A percentile compares a stretch with the other conserved stretches of the same genome.
These are phyloP conservation scores for Aspergillus intermedius DNA, from an alignment of 2,329 filamentous ascomycete genomes.

Conservation along the genomic window DNA sequence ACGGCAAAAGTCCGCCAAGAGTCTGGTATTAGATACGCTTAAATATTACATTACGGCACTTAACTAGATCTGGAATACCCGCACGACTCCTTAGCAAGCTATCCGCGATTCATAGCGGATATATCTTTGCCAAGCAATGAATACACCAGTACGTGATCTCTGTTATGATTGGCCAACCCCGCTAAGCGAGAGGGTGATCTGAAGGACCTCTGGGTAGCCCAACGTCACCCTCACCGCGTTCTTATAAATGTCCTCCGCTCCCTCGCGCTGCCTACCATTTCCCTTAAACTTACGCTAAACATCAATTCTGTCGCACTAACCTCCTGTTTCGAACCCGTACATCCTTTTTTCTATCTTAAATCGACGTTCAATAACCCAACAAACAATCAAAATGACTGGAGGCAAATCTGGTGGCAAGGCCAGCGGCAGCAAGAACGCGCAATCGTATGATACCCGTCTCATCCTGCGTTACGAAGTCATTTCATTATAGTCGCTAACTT, in stretches of 20 bases:
- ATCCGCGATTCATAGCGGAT: conserved; percentile 9
- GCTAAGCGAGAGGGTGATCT: conserved; percentile 44
- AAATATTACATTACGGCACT: conserved; percentile 17
- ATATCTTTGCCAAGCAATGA: conserved; percentile 8
- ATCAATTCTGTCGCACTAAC: conserved; percentile 3
- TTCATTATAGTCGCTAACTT: conserved; percentile 9
- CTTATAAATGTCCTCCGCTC: conserved; percentile 38
- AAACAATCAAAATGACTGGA: conserved; percentile 84
- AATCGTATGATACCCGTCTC: conserved; percentile 65
- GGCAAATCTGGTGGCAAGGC: conserved; percentile 99
- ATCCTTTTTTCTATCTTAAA: background rate
- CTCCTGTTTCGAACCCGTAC: background rate
- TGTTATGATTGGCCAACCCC: conserved; percentile 35
- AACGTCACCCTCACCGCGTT: conserved; percentile 39
- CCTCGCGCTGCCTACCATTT: conserved; percentile 27
- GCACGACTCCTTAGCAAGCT: background rate
- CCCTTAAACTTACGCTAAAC: conserved; percentile 22
- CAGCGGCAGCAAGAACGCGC: conserved; percentile 96
- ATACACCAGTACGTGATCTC: conserved; percentile 24
- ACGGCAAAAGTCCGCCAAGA: conserved; percentile 11
- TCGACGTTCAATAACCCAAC: conserved; percentile 10
- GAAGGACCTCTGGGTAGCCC: conserved; percentile 31
- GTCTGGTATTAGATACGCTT: conserved; percentile 15
- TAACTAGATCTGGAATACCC: conserved; percentile 21
- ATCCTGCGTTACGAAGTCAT: background rate